Conservation (phyloP, 2,329 filamentous ascomycete genomes). For the Knoxdaviesia proteae region DNA sequence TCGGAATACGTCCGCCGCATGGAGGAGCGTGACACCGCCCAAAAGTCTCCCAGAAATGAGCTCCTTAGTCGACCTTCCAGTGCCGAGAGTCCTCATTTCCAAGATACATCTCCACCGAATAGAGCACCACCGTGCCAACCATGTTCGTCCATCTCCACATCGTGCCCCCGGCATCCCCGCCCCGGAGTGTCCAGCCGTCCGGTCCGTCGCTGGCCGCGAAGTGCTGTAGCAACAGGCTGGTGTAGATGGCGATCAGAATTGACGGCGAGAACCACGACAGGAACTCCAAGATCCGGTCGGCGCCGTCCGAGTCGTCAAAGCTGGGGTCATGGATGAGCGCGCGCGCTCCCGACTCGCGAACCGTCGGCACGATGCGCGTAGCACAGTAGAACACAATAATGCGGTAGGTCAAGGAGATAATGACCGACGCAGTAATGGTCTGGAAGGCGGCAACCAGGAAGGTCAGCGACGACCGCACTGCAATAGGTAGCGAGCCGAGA, state of each 20-base stretch:
- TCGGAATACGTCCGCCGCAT: no score
- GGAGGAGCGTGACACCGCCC: no score
- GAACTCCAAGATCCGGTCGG: constrained; percentile 60
- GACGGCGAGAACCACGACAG: constrained; percentile 89
- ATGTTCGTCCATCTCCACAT: constrained; percentile 90
- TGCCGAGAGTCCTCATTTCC: constrained; percentile 73
- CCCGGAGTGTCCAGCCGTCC: constrained; percentile 67
- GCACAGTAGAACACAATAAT: constrained; percentile 91
- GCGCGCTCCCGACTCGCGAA: constrained; percentile 67
- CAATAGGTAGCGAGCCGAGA: constrained; percentile 62
- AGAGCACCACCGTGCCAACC: constrained; percentile 69
- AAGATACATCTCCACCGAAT: constrained; percentile 76
- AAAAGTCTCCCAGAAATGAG: constrained; percentile 4
- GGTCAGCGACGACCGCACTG: constrained; percentile 63
- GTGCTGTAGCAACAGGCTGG: constrained; percentile 84
- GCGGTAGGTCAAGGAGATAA: constrained; percentile 85
- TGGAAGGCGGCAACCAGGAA: constrained; percentile 83
- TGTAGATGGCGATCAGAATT: constrained; percentile 90
- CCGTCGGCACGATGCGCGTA: constrained; percentile 84
- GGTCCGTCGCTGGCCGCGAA: constrained; percentile 59
- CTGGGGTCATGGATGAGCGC: constrained; percentile 69
- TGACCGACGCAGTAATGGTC: constrained; percentile 85
- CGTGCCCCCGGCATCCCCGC: constrained; percentile 65
- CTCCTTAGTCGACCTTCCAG: constrained; percentile 74
- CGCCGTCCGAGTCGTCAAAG: constrained; percentile 67